Percentiles rank a stretch among this genome's conserved stretches.
Evolutionary conservation across 257 asterid species (phyloP).

Genomic region (Ligustrum vulgare): DNA sequence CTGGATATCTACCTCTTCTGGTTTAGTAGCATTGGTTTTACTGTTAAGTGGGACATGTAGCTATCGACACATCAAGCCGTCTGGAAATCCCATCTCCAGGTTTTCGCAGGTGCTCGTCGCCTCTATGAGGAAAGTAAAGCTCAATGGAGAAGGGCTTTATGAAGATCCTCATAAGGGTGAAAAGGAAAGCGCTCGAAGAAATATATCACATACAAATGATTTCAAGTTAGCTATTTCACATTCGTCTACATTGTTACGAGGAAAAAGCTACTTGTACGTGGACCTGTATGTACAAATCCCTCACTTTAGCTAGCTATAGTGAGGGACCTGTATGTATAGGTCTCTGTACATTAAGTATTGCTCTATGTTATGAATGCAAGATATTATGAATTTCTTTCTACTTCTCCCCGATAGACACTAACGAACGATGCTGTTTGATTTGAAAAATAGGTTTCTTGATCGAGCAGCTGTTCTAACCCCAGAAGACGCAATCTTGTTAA

Average conservation of each 20-base stretch:
- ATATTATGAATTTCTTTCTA: background rate
- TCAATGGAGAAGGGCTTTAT: conserved; percentile 55
- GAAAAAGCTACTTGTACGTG: too few relatives aligned
- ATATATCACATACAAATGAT: conserved; percentile 51
- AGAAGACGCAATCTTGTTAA: conserved; percentile 42
- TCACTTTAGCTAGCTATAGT: too few relatives aligned
- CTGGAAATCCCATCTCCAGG: conserved; percentile 67
- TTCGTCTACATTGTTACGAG: background rate
- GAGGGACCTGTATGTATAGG: too few relatives aligned
- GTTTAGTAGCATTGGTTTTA: conserved; percentile 53
- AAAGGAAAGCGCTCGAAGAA: conserved; percentile 42
- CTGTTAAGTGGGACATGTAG: conserved; percentile 52
- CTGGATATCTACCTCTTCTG: conserved; percentile 78
- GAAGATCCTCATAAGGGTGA: conserved; percentile 44
- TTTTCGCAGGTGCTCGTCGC: conserved; percentile 71
- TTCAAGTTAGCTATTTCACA: conserved; percentile 48
- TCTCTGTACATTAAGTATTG: too few relatives aligned
- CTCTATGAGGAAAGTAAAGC: conserved; percentile 51
- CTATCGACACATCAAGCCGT: conserved; percentile 58
- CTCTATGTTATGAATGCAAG: background rate
- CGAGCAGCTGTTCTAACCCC: conserved; percentile 62
- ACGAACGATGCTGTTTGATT: conserved; percentile 6
- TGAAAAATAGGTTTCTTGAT: conserved; percentile 63
- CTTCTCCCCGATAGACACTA: background rate
- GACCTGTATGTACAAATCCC: too few relatives aligned